phyloP scores from a whole-genome alignment of 345 rosid genomes.

The Citrus hindsii region DNA sequence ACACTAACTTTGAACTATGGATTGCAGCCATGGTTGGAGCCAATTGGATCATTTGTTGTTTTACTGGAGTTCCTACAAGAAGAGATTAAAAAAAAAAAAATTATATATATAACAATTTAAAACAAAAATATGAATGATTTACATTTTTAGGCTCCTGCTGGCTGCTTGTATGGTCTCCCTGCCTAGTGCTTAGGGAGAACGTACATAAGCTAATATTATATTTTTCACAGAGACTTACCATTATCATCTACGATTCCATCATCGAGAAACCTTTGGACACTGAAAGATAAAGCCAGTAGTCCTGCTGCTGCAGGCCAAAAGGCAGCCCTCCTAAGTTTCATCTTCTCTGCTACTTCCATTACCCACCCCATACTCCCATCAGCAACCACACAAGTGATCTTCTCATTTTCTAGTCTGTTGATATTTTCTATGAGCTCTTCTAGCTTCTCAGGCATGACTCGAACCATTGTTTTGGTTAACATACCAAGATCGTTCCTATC shows the following conservation, averaged over 20 bases:
- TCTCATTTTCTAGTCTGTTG: background rate
- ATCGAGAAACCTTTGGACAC: background rate
- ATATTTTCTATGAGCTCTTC: constrained; percentile 1
- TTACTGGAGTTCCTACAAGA: background rate
- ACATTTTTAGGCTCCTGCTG: too few relatives aligned
- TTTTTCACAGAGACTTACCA: background rate
- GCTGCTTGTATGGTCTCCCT: too few relatives aligned
- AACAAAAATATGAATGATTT: too few relatives aligned
- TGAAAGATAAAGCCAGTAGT: background rate
- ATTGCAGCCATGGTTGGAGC: constrained; percentile 7
- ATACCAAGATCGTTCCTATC: background rate
- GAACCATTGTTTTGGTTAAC: background rate
- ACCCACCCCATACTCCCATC: constrained; percentile 15
- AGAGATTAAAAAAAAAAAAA: too few relatives aligned
- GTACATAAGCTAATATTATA: too few relatives aligned
- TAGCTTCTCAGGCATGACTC: background rate
- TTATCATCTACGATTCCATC: background rate
- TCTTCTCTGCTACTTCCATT: background rate
- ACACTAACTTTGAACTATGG: background rate
- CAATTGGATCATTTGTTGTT: background rate
- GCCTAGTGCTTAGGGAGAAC: too few relatives aligned
- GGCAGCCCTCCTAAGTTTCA: background rate
- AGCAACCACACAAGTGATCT: constrained; percentile 2
- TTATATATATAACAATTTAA: too few relatives aligned
- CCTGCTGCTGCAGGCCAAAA: constrained; percentile 11